These are phyloP conservation scores for Penicillium dipodomyicola DNA, from an alignment of 495 filamentous ascomycete species.

Conservation along the genomic window DNA sequence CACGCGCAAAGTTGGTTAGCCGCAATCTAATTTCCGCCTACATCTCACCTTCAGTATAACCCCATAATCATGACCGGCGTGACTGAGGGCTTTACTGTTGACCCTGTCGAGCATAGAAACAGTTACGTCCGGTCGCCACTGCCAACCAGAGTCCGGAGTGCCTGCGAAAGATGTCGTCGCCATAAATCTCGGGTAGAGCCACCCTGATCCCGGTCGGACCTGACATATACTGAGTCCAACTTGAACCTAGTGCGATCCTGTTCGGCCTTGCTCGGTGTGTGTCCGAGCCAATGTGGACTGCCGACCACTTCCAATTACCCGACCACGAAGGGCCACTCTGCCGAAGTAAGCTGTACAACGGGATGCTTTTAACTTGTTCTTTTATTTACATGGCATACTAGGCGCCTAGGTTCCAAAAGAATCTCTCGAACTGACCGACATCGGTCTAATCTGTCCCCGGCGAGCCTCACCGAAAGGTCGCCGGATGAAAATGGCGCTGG, in stretches of 20 bases:
- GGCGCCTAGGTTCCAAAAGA: neutral
- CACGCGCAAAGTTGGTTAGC: neutral
- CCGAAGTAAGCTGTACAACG: slow-evolving; percentile 10
- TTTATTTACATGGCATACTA: neutral
- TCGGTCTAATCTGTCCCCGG: neutral
- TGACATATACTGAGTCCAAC: neutral
- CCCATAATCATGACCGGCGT: neutral
- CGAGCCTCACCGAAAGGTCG: neutral
- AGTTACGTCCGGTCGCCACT: slow-evolving; percentile 6
- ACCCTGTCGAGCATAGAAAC: neutral
- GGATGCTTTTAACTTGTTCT: neutral
- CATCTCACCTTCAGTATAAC: neutral
- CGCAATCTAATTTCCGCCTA: neutral
- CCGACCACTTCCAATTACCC: slow-evolving; percentile 9
- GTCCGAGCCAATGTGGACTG: slow-evolving; percentile 27
- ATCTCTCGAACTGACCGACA: neutral
- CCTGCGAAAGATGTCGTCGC: slow-evolving; percentile 33
- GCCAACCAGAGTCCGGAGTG: slow-evolving; percentile 31
- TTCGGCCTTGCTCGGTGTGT: slow-evolving; percentile 33
- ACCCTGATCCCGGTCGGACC: neutral
- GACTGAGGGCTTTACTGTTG: neutral
- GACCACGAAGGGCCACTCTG: slow-evolving; percentile 3
- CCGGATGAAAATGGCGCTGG: neutral
- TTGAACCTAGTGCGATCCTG: slow-evolving; percentile 27
- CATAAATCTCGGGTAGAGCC: slow-evolving; percentile 30